phyloP scores from a whole-genome alignment of 352 stramenopile genomes.

The Phytophthora fragariae region DNA sequence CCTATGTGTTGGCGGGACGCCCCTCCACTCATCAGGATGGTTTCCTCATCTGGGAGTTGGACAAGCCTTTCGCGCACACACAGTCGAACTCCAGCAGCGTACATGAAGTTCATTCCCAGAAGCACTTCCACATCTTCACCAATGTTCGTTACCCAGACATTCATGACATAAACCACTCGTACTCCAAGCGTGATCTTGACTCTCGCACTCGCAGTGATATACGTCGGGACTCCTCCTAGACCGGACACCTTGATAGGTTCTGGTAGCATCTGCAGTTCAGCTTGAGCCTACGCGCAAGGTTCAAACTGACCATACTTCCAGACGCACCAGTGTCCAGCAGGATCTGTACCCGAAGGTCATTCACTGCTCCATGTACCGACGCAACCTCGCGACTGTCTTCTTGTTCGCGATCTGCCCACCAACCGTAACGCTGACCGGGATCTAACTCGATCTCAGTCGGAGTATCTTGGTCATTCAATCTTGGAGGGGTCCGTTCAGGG shows the following conservation, averaged over 20 bases:
- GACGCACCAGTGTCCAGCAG: not conserved
- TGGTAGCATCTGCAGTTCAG: not conserved
- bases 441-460: not conserved
- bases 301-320: conserved; percentile 4
- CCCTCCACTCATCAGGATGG: not conserved
- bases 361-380: not conserved
- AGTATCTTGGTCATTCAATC: not conserved
- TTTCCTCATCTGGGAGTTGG: conserved; percentile 6
- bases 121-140: conserved; percentile 31
- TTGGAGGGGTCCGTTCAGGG: not conserved
- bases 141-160: conserved; percentile 32
- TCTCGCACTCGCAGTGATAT: not conserved
- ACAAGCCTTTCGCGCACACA: not conserved
- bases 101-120: conserved; percentile 45
- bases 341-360: not conserved
- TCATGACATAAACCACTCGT: not conserved
- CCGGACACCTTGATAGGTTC: conserved; percentile 2
- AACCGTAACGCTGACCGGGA: not conserved
- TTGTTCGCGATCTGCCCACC: not conserved
- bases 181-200: not conserved
- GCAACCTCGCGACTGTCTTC: conserved; percentile 1
- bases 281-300: conserved; percentile 7
- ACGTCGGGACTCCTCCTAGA: not conserved
- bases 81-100: conserved; percentile 21
- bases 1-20: not conserved